phyloP scores from a whole-genome alignment of 2,329 filamentous ascomycete species.

The Colletotrichum sp. region DNA sequence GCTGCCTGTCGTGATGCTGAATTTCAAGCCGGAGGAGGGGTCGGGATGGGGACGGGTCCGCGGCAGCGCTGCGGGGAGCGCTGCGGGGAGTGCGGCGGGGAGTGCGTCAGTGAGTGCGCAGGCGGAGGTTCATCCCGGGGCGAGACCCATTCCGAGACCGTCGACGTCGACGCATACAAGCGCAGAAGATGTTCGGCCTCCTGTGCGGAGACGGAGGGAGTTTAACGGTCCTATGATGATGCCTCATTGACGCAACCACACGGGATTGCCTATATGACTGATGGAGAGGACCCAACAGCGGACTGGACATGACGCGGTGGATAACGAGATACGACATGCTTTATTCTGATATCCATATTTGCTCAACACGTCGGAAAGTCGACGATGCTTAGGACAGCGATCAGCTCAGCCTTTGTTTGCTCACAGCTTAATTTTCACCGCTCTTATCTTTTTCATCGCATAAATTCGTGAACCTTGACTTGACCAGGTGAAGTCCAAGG shows the following conservation, averaged over 20 bases:
- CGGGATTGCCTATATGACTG: background rate
- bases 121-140: background rate
- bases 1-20: background rate
- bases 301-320: background rate
- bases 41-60: background rate
- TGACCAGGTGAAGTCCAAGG: background rate
- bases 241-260: background rate
- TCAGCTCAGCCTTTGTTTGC: background rate
- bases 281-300: too few species aligned
- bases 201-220: background rate
- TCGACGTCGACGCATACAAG: background rate
- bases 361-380: background rate
- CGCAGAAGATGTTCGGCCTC: background rate
- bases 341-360: background rate
- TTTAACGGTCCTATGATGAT: constrained; percentile 11
- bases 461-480: background rate
- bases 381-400: background rate
- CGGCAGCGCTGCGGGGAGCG: background rate
- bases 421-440: background rate
- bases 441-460: background rate
- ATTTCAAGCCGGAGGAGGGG: background rate
- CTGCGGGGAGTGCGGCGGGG: background rate
- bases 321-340: background rate
- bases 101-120: background rate
- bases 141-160: background rate